Conservation (phyloP, 768 basidiomycete species). For the Russula sp. region DNA sequence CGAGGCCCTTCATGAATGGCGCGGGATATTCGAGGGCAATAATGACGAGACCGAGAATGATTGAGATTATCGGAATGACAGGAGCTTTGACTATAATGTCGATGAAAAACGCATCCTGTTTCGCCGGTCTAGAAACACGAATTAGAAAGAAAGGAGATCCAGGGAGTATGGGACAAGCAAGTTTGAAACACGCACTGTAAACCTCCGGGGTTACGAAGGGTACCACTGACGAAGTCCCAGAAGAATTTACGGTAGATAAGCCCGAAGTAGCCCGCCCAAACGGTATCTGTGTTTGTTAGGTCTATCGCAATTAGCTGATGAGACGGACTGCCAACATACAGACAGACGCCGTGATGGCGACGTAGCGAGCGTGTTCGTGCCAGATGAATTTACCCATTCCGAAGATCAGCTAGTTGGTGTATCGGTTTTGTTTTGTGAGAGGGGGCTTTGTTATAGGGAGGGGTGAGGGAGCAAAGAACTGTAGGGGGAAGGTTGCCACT, state of each 20-base stretch:
- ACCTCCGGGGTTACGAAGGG: slow-evolving; percentile 73
- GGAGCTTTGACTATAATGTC: slow-evolving; percentile 74
- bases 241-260: slow-evolving; percentile 91
- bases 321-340: slow-evolving; percentile 51
- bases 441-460: slow-evolving; percentile 2
- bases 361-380: slow-evolving; percentile 71
- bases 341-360: slow-evolving; percentile 64
- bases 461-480: slow-evolving; percentile 19
- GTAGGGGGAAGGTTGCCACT: slow-evolving; percentile 1
- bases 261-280: slow-evolving; percentile 81
- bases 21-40: slow-evolving; percentile 72
- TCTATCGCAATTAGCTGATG: slow-evolving; percentile 3
- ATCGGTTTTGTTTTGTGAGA: slow-evolving; percentile 12
- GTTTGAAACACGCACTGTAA: slow-evolving; percentile 56
- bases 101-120: slow-evolving; percentile 53
- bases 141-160: slow-evolving; percentile 52
- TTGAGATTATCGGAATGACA: slow-evolving; percentile 64
- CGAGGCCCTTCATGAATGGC: slow-evolving; percentile 51
- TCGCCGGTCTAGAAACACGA: slow-evolving; percentile 33
- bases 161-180: slow-evolving; percentile 8
- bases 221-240: slow-evolving; percentile 91
- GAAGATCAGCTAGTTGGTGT: slow-evolving; percentile 5
- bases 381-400: slow-evolving; percentile 79
- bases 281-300: slow-evolving; percentile 49
- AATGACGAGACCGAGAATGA: slow-evolving; percentile 57